Evolutionary conservation across 495 filamentous ascomycete genomes (phyloP), one percentile per base, ranked within the genome.

Genomic region (Choiromyces venosus): DNA sequence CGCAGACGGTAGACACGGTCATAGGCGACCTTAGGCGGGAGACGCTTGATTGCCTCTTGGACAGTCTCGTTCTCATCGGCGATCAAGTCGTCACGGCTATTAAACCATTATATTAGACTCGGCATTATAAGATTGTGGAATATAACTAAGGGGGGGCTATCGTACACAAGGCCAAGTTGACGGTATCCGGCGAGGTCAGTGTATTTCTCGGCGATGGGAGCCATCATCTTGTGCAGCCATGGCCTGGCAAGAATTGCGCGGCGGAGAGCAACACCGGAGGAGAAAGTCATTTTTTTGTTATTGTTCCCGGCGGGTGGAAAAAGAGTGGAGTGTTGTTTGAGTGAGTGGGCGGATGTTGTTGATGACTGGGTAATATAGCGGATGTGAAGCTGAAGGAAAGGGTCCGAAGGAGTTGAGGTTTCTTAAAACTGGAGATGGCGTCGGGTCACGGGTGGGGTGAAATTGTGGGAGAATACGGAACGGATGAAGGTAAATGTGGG

Each of bases 1-100:
- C 95, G 91, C 83, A 98, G 88, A 81, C 95, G 93, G 89, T 91
- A 98, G 82, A 97, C 89, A 84, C 95, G 94, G 86, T 99, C 95
- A 85, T 98, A 98, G 79, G 89, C 87, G 80, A 92, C 92, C 87
- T 96, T 93, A 75, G 91, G 87, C 46, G 92, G 88, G 64, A 99
- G 91, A 83, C 95, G 93, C 87, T 91, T 90, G 82, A 99, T 87
- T 69, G 95, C 95, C 76, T 88, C 86, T 83, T 93, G 89, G 79
- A 98, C 93, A 38, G 83, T 83, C 78, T 94, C 92, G 87, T 85
- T 89, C 85, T 98, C 96, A 82, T 98, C 96, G 80, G 88, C 86
- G 82, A 97, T 92, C 82, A 99, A 83, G 82, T 99, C 95, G 85
- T 99, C 95, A 87, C 88, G 86, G 81, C 95, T 99, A 82, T 44